Evolutionary conservation across 305 asterid genomes (phyloP).

Genomic region (Vinca major): DNA sequence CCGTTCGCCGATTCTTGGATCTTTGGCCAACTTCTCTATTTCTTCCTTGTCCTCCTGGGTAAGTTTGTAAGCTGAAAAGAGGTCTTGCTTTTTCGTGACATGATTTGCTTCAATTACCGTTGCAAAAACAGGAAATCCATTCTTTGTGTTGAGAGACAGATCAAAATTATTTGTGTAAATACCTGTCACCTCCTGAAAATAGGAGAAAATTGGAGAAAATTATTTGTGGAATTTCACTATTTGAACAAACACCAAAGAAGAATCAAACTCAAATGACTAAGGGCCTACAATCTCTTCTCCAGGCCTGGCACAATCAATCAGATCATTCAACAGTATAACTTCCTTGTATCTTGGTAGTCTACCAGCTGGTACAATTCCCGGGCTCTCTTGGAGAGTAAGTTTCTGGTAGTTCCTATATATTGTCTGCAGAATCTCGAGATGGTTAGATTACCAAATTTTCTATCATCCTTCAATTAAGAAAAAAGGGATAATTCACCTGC

Average conservation of each 20-base stretch:
- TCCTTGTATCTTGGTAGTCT: slow-evolving; percentile 98
- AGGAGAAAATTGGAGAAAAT: slow-evolving; percentile 12
- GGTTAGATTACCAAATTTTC: not conserved
- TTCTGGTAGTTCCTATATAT: slow-evolving; percentile 94
- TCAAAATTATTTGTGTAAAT: slow-evolving; percentile 92
- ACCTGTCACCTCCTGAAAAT: slow-evolving; percentile 91
- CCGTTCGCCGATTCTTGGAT: slow-evolving; percentile 88
- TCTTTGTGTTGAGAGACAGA: slow-evolving; percentile 86
- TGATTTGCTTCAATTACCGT: slow-evolving; percentile 95
- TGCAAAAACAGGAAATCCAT: slow-evolving; percentile 97
- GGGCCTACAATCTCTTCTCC: slow-evolving; percentile 89
- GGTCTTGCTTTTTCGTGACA: slow-evolving; percentile 89
- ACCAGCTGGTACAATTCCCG: slow-evolving; percentile 97
- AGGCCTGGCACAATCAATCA: slow-evolving; percentile 95
- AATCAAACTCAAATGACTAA: slow-evolving; percentile 2
- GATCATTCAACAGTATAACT: slow-evolving; percentile 94
- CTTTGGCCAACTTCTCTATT: slow-evolving; percentile 88
- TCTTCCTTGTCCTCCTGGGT: slow-evolving; percentile 97
- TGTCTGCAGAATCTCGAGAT: slow-evolving; percentile 39
- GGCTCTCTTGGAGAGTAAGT: slow-evolving; percentile 95
- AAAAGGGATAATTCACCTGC: slow-evolving; percentile 42
- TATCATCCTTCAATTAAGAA: too few relatives aligned
- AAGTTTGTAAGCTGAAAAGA: slow-evolving; percentile 90
- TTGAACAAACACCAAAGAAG: not conserved
- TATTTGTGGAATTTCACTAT: not conserved